A percentile compares a stretch with the other conserved stretches of the same genome.
phyloP scores from a whole-genome alignment of 1,139 yeast genomes.

The Geotrichum armillariae region DNA sequence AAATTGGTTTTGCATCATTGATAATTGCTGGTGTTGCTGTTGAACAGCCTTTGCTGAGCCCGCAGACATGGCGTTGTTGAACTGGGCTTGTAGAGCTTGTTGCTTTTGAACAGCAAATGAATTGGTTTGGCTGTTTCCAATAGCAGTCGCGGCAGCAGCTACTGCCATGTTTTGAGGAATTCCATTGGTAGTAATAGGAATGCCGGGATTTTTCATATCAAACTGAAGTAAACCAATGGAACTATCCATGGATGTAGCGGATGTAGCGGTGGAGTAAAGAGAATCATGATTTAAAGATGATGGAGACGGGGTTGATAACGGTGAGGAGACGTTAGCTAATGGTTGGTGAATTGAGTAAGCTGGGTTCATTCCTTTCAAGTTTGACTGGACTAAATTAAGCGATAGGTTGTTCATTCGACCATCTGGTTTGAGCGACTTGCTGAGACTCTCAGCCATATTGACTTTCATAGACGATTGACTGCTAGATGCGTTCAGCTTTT shows the following conservation, averaged over 20 bases:
- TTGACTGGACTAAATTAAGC: conserved; percentile 13
- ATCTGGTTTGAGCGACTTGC: conserved; percentile 8
- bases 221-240: conserved; percentile 4
- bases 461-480: conserved; percentile 3
- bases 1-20: conserved; percentile 7
- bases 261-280: conserved; percentile 7
- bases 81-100: conserved; percentile 13
- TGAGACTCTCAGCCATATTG: background rate
- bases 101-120: conserved; percentile 5
- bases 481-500: conserved; percentile 16
- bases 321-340: conserved; percentile 6
- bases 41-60: conserved; percentile 16
- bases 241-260: conserved; percentile 7
- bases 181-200: conserved; percentile 6
- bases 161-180: conserved; percentile 8
- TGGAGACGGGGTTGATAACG: conserved; percentile 19
- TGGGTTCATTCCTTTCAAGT: conserved; percentile 3
- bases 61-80: conserved; percentile 15
- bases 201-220: conserved; percentile 5
- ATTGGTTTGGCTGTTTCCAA: conserved; percentile 6
- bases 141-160: conserved; percentile 9
- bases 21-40: conserved; percentile 9
- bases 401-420: conserved; percentile 3
- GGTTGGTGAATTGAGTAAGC: conserved; percentile 13
- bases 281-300: conserved; percentile 14